Base-by-base conservation (phyloP, 768 basidiomycete genomes). In the Trametes coccinea region DNA sequence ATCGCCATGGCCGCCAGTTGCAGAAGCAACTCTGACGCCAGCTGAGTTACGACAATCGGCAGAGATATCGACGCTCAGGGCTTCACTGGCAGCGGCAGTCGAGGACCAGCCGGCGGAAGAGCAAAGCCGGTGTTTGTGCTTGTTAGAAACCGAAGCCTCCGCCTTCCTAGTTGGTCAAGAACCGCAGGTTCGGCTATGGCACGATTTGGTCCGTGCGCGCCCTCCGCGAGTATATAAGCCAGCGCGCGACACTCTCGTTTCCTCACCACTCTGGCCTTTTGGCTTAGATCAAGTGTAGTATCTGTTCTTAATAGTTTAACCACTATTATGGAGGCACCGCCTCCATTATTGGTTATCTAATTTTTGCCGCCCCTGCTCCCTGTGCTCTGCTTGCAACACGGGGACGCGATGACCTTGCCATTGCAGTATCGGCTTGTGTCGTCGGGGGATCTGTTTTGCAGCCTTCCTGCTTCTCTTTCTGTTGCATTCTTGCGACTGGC, bases 281-380 rank as follows among this genome's bases (percentile, higher is more conserved):
- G 83, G 83, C 83, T 84, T 83, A 84, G 84, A 85, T 85, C 84
- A 85, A 84, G 84, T 84, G 84, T 84, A 85, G 84, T 84, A 85
- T 84, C 84, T 85, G 83, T 84, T 84, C 81, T 84, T 82, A 77
- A 79, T 78, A 84, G 80, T 72, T 72, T 72, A 70, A 72, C 71
- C 71, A 72, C 70, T 72, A 71, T 72, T 72, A 72, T 71, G 71
- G 67, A 66, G 70, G 70, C 71, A 72, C 69, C 66, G 71, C 70
- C 71, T 66, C 67, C 69, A 72, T 71, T 71, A 41, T 69, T 72
- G 68, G 68, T 69, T 67, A 67, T 68, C 68, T 69, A 62, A 69
- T 69, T 69, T 69, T 69, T 70, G 67, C 60, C 63, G 66, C 69
- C 67, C 69, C 58, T 67, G 68, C 39, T 53, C 56, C 60, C 59